Percentiles rank a stretch among this genome's conserved stretches.
phyloP scores from a whole-genome alignment of 1,284 basidiomycete genomes.

The Cerioporus squamosus region DNA sequence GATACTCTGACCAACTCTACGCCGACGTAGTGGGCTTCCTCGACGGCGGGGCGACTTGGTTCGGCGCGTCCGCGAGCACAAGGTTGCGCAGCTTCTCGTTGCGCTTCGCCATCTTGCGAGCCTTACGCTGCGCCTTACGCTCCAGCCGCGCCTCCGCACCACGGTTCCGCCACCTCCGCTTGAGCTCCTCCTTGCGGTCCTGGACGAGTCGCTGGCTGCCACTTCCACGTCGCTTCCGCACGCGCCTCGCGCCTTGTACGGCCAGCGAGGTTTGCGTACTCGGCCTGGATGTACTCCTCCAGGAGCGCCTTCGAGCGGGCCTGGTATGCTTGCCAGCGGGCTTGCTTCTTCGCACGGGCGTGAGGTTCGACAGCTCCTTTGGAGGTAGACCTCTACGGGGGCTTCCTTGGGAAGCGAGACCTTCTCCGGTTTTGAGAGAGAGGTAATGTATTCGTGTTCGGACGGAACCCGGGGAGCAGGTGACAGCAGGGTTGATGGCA shows the following conservation, averaged over 20 bases:
- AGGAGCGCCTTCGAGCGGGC: slow-evolving; percentile 52
- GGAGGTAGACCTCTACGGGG: slow-evolving; percentile 68
- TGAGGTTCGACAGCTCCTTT: slow-evolving; percentile 78
- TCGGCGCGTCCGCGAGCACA: slow-evolving; percentile 60
- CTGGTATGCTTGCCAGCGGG: slow-evolving; percentile 67
- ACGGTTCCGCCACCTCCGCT: slow-evolving; percentile 45
- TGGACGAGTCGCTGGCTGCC: slow-evolving; percentile 61
- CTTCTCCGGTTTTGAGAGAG: slow-evolving; percentile 53
- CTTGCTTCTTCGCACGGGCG: slow-evolving; percentile 77
- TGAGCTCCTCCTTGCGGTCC: slow-evolving; percentile 61
- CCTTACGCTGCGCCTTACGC: slow-evolving; percentile 52
- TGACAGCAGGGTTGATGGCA: slow-evolving; percentile 42
- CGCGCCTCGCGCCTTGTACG: slow-evolving; percentile 61
- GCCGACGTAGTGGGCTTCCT: slow-evolving; percentile 8
- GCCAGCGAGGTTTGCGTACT: slow-evolving; percentile 58
- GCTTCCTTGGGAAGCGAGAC: slow-evolving; percentile 49
- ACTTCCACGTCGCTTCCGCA: slow-evolving; percentile 76
- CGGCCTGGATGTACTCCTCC: slow-evolving; percentile 55
- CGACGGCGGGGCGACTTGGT: slow-evolving; percentile 65
- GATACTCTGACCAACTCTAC: background rate
- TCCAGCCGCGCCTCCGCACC: slow-evolving; percentile 38
- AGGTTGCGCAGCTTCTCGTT: slow-evolving; percentile 64
- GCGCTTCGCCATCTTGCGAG: slow-evolving; percentile 62
- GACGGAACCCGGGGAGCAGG: slow-evolving; percentile 47
- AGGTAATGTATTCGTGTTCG: slow-evolving; percentile 63